phyloP scores from a whole-genome alignment of 2,329 filamentous ascomycete species.

The Colletotrichum endophyticum region DNA sequence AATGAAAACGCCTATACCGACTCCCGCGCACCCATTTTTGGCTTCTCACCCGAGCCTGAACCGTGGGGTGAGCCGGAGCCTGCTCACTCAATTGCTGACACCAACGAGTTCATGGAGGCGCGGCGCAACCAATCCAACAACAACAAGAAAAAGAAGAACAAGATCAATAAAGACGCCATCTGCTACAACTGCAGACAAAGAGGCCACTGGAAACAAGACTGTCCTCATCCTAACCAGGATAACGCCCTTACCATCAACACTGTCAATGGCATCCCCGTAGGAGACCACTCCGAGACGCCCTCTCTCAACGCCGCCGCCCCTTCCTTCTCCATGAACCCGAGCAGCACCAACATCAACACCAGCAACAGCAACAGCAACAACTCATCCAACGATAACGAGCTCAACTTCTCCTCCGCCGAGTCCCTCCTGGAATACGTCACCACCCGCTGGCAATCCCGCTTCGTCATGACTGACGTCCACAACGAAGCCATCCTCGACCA shows the following conservation, averaged over 20 bases:
- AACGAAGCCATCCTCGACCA: conserved; percentile 75
- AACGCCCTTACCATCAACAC: not conserved
- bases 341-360: not conserved
- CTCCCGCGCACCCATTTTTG: not conserved
- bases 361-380: conserved; percentile 55
- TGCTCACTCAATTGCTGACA: not conserved
- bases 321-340: conserved; percentile 53
- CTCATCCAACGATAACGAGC: conserved; percentile 17
- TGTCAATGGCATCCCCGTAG: not conserved
- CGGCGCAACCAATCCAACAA: not conserved
- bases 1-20: not conserved
- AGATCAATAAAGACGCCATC: not conserved
- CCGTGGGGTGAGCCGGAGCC: not conserved
- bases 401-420: conserved; percentile 65
- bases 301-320: conserved; percentile 27
- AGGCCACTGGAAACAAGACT: not conserved
- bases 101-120: not conserved
- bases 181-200: conserved; percentile 2
- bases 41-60: not conserved
- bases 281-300: not conserved
- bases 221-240: not conserved
- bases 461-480: conserved; percentile 85
- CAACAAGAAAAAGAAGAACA: not conserved
- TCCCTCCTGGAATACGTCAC: conserved; percentile 86
- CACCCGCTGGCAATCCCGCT: conserved; percentile 79